phyloP scores from a whole-genome alignment of 371 early-diverging fungal genomes.

The Mortierella sp. region DNA sequence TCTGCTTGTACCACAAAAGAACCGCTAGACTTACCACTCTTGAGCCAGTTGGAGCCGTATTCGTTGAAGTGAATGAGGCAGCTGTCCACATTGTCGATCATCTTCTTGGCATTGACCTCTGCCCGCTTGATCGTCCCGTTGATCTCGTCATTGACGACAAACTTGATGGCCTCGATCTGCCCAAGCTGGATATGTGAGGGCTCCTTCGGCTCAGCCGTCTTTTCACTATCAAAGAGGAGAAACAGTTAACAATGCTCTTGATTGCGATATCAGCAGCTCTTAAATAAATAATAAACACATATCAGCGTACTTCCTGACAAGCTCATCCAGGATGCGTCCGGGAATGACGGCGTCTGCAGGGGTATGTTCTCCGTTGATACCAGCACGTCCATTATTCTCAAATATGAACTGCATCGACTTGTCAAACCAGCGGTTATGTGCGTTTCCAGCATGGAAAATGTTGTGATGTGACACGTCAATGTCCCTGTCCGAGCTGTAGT shows the following conservation, averaged over 20 bases:
- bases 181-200: conserved; percentile 55
- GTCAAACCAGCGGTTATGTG: conserved; percentile 95
- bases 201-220: conserved; percentile 61
- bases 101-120: conserved; percentile 65
- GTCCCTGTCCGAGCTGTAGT: conserved; percentile 68
- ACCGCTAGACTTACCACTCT: conserved; percentile 76
- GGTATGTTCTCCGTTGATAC: conserved; percentile 95
- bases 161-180: conserved; percentile 68
- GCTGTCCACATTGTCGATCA: conserved; percentile 79
- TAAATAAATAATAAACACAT: conserved; percentile 7
- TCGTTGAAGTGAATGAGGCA: conserved; percentile 74
- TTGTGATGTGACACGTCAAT: conserved; percentile 77
- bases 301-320: conserved; percentile 62
- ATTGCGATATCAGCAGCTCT: conserved; percentile 4
- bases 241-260: neutral
- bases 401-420: conserved; percentile 91
- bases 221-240: conserved; percentile 58
- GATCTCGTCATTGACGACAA: conserved; percentile 67
- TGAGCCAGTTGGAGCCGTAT: conserved; percentile 88
- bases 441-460: conserved; percentile 82
- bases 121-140: conserved; percentile 67
- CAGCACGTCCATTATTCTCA: conserved; percentile 86
- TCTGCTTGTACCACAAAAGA: too few relatives aligned
- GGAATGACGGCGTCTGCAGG: conserved; percentile 95
- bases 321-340: conserved; percentile 76